Base-by-base conservation (phyloP, 768 basidiomycete genomes). In the Kwoniella sp. region DNA sequence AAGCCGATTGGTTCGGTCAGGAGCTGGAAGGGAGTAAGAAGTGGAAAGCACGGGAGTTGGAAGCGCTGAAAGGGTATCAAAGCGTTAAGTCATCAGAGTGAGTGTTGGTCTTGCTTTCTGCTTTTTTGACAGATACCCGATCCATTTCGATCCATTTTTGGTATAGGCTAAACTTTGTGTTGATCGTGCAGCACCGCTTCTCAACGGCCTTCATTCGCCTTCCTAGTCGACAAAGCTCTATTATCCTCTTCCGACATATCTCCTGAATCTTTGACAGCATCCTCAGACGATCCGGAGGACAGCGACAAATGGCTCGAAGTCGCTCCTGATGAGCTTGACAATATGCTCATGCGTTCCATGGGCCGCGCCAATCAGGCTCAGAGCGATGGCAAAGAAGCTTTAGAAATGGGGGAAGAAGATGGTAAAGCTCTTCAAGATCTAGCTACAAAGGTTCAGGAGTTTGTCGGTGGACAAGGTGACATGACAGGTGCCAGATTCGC, bases 381-480 rank as follows among this genome's bases (percentile, higher is more conserved):
- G 24, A 29, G 36, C 33, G 29, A 1, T 85, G 86, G 73, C 86
- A 87, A 58, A 82, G 70, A 79, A 22, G 40, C 40, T 10, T 19
- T 44, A 3, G 17, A 44, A 4, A 19, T 88, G 4, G 84, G 86
- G 7, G 84, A 85, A 26, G 84, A 85, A 63, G 89, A 91, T 76
- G 88, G 92, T 10, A 77, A 83, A 22, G 86, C 85, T 64, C 80
- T 98, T 29, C 87, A 86, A 69, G 84, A 85, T 64, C 83, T 99
- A 56, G 94, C 96, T 12, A 81, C 85, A 64, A 90, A 91, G 76
- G 91, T 99, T 0, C 89, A 90, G 70, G 82, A 83, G n/a, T 99
- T 99, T 75, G 88, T 99, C 1, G 87, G 92, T 69, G 92, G 90
- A 1, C 81, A 94, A 74, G 96, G 96, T 1, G 89, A 90, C 63